Base-by-base conservation (phyloP, 805 yeast species). In the Candida tammaniensis region DNA sequence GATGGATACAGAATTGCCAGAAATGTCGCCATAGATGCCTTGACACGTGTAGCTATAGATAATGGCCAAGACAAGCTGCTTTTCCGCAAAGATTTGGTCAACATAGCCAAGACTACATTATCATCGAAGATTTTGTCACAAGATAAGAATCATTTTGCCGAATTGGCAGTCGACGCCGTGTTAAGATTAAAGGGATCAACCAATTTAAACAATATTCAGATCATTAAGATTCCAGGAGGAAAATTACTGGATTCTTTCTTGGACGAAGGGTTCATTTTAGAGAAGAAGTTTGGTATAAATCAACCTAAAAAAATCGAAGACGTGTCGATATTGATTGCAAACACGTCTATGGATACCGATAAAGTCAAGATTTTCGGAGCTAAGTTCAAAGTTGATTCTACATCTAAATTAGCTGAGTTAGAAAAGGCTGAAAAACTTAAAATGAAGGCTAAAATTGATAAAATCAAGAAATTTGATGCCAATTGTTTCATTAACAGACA, bases 291-390 rank as follows among this genome's bases (percentile, higher is more conserved):
- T 53, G 98, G 98, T 50, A 91, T 86, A 44, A 82, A 87, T 50
- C 98, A 93, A 68, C 95, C 96, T 31, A 89, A 86, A 63, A 76
- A 70, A 52, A 63, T 93, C 36, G 78, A 78, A 52, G 80, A 91
- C 54, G 96, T 95, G 20, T 81, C 76, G 48, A 87, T 93, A 47
- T 72, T 93, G 44, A 84, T 93, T 54, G 96, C 98, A 12, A 93
- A 93, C 64, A 93, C 98, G 4, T 80, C 97, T 13, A 73, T 86
- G 80, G 98, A 93, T 57, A 93, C 98, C 6, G 98, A 93, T 57
- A 93, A 93, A 61, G 97, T 93, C 42, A 93, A 93, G 64, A 81
- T 93, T 37, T 93, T 93, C 62, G 98, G 98, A 43, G 97, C 98
- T 40, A 89, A 93, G 60, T 89, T 93, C 68, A 86, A 88, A 62